Percentiles rank a stretch among this genome's conserved stretches.
These are phyloP conservation scores for Byssochlamys sp. DNA, from an alignment of 2,329 filamentous ascomycete species.

Conservation along the genomic window DNA sequence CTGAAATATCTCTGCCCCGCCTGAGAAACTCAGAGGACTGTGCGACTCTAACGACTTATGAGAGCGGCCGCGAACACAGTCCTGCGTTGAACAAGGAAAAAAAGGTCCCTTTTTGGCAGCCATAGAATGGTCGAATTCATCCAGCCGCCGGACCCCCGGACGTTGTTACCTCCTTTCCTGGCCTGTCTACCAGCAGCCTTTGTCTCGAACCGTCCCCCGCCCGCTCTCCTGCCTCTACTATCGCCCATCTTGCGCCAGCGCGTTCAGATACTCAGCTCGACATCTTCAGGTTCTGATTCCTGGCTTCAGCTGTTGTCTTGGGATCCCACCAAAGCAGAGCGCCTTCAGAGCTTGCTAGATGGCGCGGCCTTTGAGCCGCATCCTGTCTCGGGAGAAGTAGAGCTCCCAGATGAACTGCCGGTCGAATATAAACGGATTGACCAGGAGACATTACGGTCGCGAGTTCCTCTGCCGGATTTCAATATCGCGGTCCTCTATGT, in stretches of 20 bases:
- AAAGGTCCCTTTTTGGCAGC: neutral
- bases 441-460: conserved; percentile 51
- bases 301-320: conserved; percentile 54
- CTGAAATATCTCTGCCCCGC: neutral
- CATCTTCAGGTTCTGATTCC: conserved; percentile 36
- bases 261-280: conserved; percentile 46
- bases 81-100: neutral
- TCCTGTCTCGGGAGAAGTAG: conserved; percentile 56
- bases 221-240: conserved; percentile 51
- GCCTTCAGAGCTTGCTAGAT: conserved; percentile 45
- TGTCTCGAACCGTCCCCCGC: conserved; percentile 50
- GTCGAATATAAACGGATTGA: conserved; percentile 51
- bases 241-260: conserved; percentile 56
- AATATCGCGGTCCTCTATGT: conserved; percentile 48
- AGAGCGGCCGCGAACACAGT: neutral
- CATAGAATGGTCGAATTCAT: conserved; percentile 44
- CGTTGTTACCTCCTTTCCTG: conserved; percentile 52
- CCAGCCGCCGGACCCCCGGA: conserved; percentile 45
- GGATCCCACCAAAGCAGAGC: conserved; percentile 44
- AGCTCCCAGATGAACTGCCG: conserved; percentile 48
- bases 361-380: conserved; percentile 52
- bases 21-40: neutral
- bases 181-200: conserved; percentile 55
- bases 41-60: neutral
- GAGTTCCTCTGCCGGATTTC: conserved; percentile 46